Conservation (phyloP, 73 alveolate species). For the Breviolum minutum region DNA sequence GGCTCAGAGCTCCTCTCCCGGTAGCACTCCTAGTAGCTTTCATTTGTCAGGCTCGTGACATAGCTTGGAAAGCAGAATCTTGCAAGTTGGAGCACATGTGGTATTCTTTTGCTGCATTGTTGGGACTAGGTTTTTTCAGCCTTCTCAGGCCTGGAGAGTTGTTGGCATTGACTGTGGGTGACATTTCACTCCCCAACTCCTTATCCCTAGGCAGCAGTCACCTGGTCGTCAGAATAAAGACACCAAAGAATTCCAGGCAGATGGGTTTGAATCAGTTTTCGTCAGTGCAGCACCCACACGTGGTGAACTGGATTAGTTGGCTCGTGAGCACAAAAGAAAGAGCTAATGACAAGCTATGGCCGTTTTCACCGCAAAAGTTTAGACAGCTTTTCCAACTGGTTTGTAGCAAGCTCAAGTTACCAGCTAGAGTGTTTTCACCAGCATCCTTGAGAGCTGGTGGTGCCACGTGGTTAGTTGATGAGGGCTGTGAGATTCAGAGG, state of each 20-base stretch:
- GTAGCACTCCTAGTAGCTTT: not conserved
- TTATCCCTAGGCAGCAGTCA: not conserved
- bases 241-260: not conserved
- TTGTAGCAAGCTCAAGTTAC: not conserved
- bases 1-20: not conserved
- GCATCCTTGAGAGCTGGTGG: slow-evolving; percentile 12
- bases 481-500: not conserved
- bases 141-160: slow-evolving; percentile 6
- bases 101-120: not conserved
- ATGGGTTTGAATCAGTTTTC: not conserved
- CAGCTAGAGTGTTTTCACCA: not conserved
- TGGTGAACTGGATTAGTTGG: not conserved
- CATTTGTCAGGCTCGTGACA: not conserved
- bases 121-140: not conserved
- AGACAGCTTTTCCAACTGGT: not conserved
- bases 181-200: not conserved
- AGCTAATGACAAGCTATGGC: not conserved
- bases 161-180: not conserved
- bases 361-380: not conserved
- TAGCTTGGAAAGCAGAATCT: not conserved
- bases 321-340: not conserved
- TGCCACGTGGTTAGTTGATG: not conserved
- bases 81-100: not conserved
- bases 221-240: not conserved
- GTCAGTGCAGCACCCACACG: not conserved